Base-by-base conservation (phyloP, 2,329 filamentous ascomycete genomes). In the Intubia oerlemansii region DNA sequence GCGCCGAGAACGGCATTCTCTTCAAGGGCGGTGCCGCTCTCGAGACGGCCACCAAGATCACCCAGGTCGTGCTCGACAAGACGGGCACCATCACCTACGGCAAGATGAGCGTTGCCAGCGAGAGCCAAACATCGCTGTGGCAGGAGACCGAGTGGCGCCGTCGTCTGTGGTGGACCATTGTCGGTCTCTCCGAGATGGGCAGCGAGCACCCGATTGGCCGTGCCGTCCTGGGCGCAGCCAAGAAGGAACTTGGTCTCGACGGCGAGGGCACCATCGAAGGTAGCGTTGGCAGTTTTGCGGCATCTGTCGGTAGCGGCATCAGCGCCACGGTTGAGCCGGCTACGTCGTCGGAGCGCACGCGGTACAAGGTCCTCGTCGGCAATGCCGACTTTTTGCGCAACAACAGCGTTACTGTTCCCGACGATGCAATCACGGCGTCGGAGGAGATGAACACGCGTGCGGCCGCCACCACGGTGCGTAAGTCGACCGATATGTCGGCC, bases 151-250 rank as follows among this genome's bases (percentile, higher is more conserved):
- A 75, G 18, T 67, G 65, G 58, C 67, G 68, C 32, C 68, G 65
- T 34, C 69, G 69, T 19, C 59, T 91, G 4, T 98, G 85, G 85
- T 98, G 88, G 88, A 70, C 78, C n/a, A 63, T 93, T 35, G 70
- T 98, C 32, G 88, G 84, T 25, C 70, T 95, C n/a, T 76, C 85
- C 1, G 88, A 98, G 53, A 82, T 82, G 66, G 78, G 80, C 38
- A 92, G 81, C 43, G 88, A 98, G 50, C 88, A 98, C 45, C 88
- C 88, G 1, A 78, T 95, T 32, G 88, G 84, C n/a, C 80, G 72
- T 42, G 85, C 88, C 10, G 78, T 95, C 29, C 57, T 91, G 5
- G 51, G 54, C 1, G 70, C 71, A 17, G 82, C 85, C 4, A 84
- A 79, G 40, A 56, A 65, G 2, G 68, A 85, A 45, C 67, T 93